Base-by-base conservation (phyloP, 2,329 filamentous ascomycete genomes). In the Fonsecaea pedrosoi region DNA sequence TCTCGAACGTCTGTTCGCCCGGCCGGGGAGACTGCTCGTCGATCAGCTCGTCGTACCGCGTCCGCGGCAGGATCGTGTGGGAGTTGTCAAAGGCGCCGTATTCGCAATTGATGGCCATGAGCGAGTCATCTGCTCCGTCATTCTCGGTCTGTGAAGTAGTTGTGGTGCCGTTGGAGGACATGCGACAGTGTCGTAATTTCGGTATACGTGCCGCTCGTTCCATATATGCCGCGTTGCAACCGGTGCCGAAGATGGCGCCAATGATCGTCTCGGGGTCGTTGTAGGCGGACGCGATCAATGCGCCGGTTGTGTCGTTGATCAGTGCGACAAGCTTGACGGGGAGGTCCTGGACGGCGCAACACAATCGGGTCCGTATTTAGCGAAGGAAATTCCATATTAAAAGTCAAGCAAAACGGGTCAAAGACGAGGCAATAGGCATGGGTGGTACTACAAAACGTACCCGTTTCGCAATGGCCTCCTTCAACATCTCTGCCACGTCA, bases 81-180 rank as follows among this genome's bases (percentile, higher is more conserved):
- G 96, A 92, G 78, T 97, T 96, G 78, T 96, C 92, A 75, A 96
- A 96, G 35, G 93, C 92, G 72, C 93, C 93, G 87, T 92, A 96
- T 78, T 96, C 93, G 80, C 92, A 96, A 82, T 96, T 96, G 82
- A 96, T 96, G 66, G 91, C 92, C 85, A 96, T 95, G 45, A 87
- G 32, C 0, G 57, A 88, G 68, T 94, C 64, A 3, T 54, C 58
- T 10, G 37, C 34, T 15, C 35, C 34, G 7, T 25, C 15, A 42
- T 87, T 86, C 62, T 92, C 87, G 0, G 90, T 82, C 54, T 91
- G 88, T 38, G 92, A 90, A 42, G 98, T 96, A 85, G 72, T 21
- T 13, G 21, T 50, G 9, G 45, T 30, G 21, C 45, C 45, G 45
- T 50, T 50, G 3, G 45, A 30, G 21, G 45, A 30, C 25, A n/a